These are phyloP conservation scores for Candida broadrunensis DNA, from an alignment of 805 yeast species.

Conservation along the genomic window DNA sequence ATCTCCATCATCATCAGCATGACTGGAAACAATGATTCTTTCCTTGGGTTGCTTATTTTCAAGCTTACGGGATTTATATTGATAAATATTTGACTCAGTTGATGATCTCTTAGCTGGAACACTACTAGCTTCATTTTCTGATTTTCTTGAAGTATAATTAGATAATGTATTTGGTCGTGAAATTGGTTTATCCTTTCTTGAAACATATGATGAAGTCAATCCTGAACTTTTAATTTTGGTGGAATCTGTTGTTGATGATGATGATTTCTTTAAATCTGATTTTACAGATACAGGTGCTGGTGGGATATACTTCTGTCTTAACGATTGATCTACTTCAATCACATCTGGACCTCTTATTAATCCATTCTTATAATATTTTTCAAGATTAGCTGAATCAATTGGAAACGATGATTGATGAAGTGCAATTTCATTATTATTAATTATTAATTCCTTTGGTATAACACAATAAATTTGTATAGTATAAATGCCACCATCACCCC, in stretches of 20 bases:
- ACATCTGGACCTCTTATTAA: constrained; percentile 31
- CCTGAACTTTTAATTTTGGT: constrained; percentile 9
- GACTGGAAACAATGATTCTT: constrained; percentile 30
- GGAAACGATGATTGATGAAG: constrained; percentile 10
- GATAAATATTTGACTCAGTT: constrained; percentile 13
- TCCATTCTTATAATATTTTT: constrained; percentile 23
- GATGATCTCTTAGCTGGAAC: constrained; percentile 9
- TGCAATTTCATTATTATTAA: constrained; percentile 15
- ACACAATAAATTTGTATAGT: constrained; percentile 41
- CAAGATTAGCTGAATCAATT: constrained; percentile 11
- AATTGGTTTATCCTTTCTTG: constrained; percentile 17
- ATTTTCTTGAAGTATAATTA: constrained; percentile 17
- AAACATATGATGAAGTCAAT: constrained; percentile 26
- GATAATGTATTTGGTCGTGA: constrained; percentile 9
- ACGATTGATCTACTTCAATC: constrained; percentile 1
- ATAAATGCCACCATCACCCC: constrained; percentile 20
- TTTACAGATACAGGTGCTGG: constrained; percentile 3
- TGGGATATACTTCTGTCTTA: constrained; percentile 1
- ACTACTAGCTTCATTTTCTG: constrained; percentile 5
- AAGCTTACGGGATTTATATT: constrained; percentile 36
- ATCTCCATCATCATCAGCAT: constrained; percentile 11
- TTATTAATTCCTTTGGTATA: constrained; percentile 7
- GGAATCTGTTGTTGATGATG: constrained; percentile 1
- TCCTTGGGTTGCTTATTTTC: constrained; percentile 30
- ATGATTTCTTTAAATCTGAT: constrained; percentile 10